Evolutionary conservation across 768 basidiomycete genomes (phyloP).

Genomic region (Strobilomyces confusus): DNA sequence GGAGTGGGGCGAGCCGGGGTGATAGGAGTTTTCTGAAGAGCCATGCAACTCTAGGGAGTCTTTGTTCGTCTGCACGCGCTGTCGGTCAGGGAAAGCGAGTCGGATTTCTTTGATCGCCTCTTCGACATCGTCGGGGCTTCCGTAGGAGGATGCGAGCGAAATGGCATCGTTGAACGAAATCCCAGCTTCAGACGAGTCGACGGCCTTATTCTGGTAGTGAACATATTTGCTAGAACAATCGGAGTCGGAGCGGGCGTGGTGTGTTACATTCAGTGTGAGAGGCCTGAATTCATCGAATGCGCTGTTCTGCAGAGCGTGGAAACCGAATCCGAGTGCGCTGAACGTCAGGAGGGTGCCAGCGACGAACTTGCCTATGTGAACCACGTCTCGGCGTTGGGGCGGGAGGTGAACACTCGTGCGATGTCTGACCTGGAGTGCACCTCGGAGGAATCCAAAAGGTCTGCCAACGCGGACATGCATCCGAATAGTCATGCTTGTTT

Average conservation of each 20-base stretch:
- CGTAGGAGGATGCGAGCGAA: constrained; percentile 35
- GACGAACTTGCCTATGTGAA: constrained; percentile 10
- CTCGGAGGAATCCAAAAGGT: background rate
- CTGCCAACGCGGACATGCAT: background rate
- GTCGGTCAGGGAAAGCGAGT: constrained; percentile 41
- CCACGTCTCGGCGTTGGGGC: constrained; percentile 3
- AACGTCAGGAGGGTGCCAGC: constrained; percentile 18
- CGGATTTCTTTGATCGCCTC: constrained; percentile 53
- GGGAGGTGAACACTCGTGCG: background rate
- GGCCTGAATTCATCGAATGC: constrained; percentile 2
- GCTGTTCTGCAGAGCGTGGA: constrained; percentile 13
- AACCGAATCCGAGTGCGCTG: constrained; percentile 18
- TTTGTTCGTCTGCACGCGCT: constrained; percentile 48
- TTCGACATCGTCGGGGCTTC: constrained; percentile 42
- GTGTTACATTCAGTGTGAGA: background rate
- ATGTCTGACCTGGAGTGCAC: constrained; percentile 1
- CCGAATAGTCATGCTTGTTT: background rate
- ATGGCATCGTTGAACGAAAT: background rate
- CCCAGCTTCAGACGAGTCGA: background rate
- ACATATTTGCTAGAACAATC: background rate
- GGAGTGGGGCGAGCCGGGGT: constrained; percentile 53
- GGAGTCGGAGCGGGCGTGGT: background rate
- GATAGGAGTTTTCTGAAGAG: constrained; percentile 67
- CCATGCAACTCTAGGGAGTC: constrained; percentile 53
- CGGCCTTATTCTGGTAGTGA: constrained; percentile 5